Evolutionary conservation across 78 protist genomes (phyloP).

Genomic region (Dictyostelium citrinum): DNA sequence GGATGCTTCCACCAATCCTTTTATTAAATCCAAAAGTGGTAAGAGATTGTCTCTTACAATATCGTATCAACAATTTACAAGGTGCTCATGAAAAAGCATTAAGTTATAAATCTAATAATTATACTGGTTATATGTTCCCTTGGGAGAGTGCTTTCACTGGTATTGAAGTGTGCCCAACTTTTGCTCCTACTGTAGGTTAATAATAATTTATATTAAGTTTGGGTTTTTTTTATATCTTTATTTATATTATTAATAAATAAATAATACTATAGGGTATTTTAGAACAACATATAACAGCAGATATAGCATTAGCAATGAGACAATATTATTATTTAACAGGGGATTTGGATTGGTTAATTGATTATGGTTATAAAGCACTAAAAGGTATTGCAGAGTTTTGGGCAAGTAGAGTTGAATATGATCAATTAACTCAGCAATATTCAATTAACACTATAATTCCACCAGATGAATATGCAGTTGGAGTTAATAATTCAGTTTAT

Average conservation of each 20-base stretch:
- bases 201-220: no score
- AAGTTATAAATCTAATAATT: not conserved
- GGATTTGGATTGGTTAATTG: constrained; percentile 20
- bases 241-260: not conserved
- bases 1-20: constrained; percentile 34
- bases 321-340: constrained; percentile 53
- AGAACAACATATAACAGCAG: constrained; percentile 80
- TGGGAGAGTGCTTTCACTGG: constrained; percentile 79
- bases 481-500: constrained; percentile 64
- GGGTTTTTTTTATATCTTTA: no score
- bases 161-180: constrained; percentile 45
- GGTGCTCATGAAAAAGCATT: constrained; percentile 51
- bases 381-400: constrained; percentile 73
- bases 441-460: constrained; percentile 40
- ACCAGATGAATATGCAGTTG: constrained; percentile 78
- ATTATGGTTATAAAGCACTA: constrained; percentile 8
- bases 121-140: constrained; percentile 53
- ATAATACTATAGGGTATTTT: not conserved
- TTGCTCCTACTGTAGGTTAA: constrained; percentile 36
- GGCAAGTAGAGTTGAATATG: constrained; percentile 40
- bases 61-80: constrained; percentile 14
- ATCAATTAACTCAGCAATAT: no score
- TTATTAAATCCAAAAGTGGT: constrained; percentile 15
- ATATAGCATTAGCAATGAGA: constrained; percentile 59
- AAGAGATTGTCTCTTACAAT: constrained; percentile 16